These are phyloP conservation scores for Ulota crispa DNA, from an alignment of 225 moss, liverwort and hornwort genomes.

Conservation along the genomic window DNA sequence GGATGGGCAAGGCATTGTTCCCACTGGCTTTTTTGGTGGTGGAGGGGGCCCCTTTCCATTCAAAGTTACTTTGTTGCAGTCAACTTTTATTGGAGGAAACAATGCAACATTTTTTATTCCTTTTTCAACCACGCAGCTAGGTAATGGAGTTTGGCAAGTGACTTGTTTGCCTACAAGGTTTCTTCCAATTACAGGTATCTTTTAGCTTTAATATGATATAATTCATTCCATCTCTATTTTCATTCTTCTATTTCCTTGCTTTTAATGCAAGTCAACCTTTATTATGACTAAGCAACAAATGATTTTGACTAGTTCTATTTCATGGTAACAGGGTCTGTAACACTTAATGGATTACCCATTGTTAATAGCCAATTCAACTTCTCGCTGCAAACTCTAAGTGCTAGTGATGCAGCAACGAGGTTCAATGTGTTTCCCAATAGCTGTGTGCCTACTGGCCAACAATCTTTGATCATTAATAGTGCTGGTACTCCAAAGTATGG, in stretches of 20 bases:
- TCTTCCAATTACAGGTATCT: conserved; percentile 32
- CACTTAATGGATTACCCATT: conserved; percentile 40
- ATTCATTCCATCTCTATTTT: not conserved
- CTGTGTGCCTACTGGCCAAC: conserved; percentile 38
- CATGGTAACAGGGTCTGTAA: conserved; percentile 29
- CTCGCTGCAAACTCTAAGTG: conserved; percentile 33
- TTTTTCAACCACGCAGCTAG: conserved; percentile 24
- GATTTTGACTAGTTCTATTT: not conserved
- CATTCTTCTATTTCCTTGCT: not conserved
- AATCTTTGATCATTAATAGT: conserved; percentile 32
- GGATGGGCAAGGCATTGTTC: conserved; percentile 49
- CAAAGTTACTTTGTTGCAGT: conserved; percentile 33
- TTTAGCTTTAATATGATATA: not conserved
- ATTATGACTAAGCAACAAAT: not conserved
- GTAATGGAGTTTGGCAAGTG: conserved; percentile 45
- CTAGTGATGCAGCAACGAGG: conserved; percentile 36
- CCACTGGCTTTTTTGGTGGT: conserved; percentile 34
- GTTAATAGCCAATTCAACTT: conserved; percentile 35
- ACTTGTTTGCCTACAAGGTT: conserved; percentile 44
- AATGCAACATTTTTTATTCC: conserved; percentile 35
- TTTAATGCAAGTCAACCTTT: not conserved
- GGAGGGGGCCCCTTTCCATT: conserved; percentile 37
- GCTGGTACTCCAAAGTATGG: conserved; percentile 32
- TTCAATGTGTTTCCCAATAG: conserved; percentile 39
- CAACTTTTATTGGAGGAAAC: conserved; percentile 19